Base-by-base conservation (phyloP, 805 yeast species). In the Yamadazyma paraphyllophila region DNA sequence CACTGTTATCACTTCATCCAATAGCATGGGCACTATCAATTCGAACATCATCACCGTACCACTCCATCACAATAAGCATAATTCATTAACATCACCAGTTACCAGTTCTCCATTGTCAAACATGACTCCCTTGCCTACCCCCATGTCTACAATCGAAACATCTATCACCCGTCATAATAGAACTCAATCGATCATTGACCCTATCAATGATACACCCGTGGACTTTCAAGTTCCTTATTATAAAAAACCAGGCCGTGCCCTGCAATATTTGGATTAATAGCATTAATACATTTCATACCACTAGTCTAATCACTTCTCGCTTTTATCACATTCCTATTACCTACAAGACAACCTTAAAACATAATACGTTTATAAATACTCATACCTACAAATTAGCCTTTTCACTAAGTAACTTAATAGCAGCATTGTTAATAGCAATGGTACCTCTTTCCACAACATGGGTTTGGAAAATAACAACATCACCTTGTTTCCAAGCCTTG, bases 361-460 rank as follows among this genome's bases (percentile, higher is more conserved):
- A 16, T 35, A 35, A 20, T 35, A 35, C 25, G 16, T 20, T 16
- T 14, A 35, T 35, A 17, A 44, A 35, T 32, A 25, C 29, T 8
- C 33, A 27, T 30, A 42, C 26, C 45, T 59, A 71, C 53, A 71
- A 62, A 58, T 69, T 71, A 48, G 75, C 61, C 57, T 66, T 69
- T 56, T 69, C 70, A 33, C 61, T 49, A 29, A 71, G 40, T 56
- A 72, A 69, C 62, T 82, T 89, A 51, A 91, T 72, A 24, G 96
- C 97, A 29, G 96, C 96, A 60, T 84, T 86, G 65, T 87, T 81
- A 59, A 91, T 86, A 44, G 91, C 97, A 56, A 81, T 75, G 35
- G 81, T 74, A 56, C 80, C 77, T 65, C 96, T 83, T 58, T 87
- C 95, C 48, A 85, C 81, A 47, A 84, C 88, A 62, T 81, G 80